Evolutionary conservation across 2,329 filamentous ascomycete species (phyloP), one percentile per base, ranked within the genome.

Genomic region (Apiospora hydei): DNA sequence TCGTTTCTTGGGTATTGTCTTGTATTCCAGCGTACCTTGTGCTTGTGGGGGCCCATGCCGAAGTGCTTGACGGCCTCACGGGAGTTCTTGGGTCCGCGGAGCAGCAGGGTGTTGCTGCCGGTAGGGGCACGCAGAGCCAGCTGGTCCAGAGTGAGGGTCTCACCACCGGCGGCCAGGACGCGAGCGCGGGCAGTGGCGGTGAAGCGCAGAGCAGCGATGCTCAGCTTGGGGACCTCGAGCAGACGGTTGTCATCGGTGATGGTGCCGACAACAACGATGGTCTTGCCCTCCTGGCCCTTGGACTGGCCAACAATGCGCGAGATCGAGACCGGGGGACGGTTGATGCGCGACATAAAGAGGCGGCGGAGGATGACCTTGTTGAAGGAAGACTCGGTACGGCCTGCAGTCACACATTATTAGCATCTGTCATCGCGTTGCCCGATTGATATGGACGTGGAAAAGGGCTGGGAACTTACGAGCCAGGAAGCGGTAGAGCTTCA

Each of bases 1-100:
- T 18, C 57, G 41, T 8, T 11, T n/a, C 34, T 6, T 3, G 6
- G 14, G 24, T 13, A 11, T 30, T 26, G 61, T 6, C 8, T n/a
- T 70, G 43, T 26, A 73, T 77, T 71, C 4, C 10, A 24, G 69
- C 43, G 26, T 85, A 94, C 94, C 93, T 98, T 99, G 93, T 97
- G 89, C 86, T 92, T 95, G 92, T 99, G 96, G 78, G 96, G 96
- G 79, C 96, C 97, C 81, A 99, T 93, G 84, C 97, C 96, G 84
- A 99, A 99, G 90, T 99, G 97, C 93, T 97, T 98, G 86, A 98
- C 89, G 76, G 96, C 94, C 92, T 99, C 96, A 84, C 96, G 93
- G 81, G 94, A 86, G 88, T 98, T 98, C 94, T 98, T 99, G 86
- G 96, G 95, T 77, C 96, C 96, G 85, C 96, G 94, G 84, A 99